These are phyloP conservation scores for Rhynchosporium graminicola DNA, from an alignment of 2,329 filamentous ascomycete species.

Conservation along the genomic window DNA sequence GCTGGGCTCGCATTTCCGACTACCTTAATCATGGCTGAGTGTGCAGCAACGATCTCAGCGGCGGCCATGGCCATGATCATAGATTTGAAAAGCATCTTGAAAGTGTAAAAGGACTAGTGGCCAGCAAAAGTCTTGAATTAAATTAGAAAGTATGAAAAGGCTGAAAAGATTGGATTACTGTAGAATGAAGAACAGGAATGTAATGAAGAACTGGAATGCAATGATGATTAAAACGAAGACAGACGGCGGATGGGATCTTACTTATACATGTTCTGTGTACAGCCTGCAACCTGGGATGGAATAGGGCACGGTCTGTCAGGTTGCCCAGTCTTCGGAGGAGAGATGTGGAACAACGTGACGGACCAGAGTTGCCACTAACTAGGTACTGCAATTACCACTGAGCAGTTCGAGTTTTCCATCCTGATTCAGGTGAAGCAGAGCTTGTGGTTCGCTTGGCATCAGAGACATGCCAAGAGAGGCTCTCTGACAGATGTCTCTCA, in stretches of 20 bases:
- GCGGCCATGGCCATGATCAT: constrained; percentile 53
- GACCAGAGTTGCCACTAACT: constrained; percentile 3
- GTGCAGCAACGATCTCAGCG: constrained; percentile 57
- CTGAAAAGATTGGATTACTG: constrained; percentile 17
- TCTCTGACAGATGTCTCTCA: constrained; percentile 7
- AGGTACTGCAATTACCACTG: neutral
- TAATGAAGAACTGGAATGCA: constrained; percentile 18
- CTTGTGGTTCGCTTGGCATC: too few relatives aligned
- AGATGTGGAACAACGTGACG: constrained; percentile 8
- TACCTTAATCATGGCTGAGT: constrained; percentile 60
- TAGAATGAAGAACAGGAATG: constrained; percentile 12
- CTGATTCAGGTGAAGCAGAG: neutral
- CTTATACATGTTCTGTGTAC: constrained; percentile 13
- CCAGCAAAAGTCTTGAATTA: constrained; percentile 22
- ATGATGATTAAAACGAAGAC: constrained; percentile 13
- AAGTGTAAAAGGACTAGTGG: constrained; percentile 18
- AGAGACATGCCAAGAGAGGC: constrained; percentile 18
- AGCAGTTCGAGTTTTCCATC: neutral
- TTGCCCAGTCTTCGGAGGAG: constrained; percentile 23
- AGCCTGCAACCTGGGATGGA: neutral
- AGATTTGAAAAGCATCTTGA: constrained; percentile 46
- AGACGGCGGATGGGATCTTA: neutral
- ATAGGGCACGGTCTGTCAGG: constrained; percentile 11
- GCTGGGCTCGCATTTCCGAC: constrained; percentile 57
- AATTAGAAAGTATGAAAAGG: constrained; percentile 13